A percentile compares a stretch with the other conserved stretches of the same genome.
Evolutionary conservation across 2,329 filamentous ascomycete genomes (phyloP).

Genomic region (Diaporthe sp.): DNA sequence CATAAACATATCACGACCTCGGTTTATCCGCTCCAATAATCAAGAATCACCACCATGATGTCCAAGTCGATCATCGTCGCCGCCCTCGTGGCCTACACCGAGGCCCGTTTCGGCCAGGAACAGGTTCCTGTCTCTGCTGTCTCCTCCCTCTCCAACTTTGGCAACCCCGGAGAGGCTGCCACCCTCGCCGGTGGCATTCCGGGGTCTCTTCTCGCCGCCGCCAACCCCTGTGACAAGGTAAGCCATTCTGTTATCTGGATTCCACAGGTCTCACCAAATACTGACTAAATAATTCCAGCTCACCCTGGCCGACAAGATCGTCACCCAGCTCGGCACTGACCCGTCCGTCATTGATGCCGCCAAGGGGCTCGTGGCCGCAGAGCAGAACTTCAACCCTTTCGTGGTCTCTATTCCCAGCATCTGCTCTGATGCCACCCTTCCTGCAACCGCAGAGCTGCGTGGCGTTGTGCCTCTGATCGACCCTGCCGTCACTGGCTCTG

Average conservation of each 20-base stretch:
- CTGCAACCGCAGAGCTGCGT: constrained; percentile 70
- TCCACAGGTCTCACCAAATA: constrained; percentile 41
- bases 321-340: constrained; percentile 71
- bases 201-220: constrained; percentile 72
- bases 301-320: constrained; percentile 73
- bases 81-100: constrained; percentile 57
- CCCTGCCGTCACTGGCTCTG: constrained; percentile 70
- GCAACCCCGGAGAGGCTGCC: constrained; percentile 70
- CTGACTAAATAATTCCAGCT: constrained; percentile 57
- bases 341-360: constrained; percentile 73
- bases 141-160: constrained; percentile 65
- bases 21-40: neutral
- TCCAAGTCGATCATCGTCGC: constrained; percentile 57
- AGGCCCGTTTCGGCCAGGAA: constrained; percentile 75
- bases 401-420: constrained; percentile 71
- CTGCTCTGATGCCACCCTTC: constrained; percentile 74
- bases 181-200: constrained; percentile 75
- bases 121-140: constrained; percentile 70
- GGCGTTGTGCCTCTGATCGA: constrained; percentile 78
- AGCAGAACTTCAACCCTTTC: constrained; percentile 82
- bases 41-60: constrained; percentile 55
- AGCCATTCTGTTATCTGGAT: constrained; percentile 20
- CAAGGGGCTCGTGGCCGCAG: constrained; percentile 73
- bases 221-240: constrained; percentile 76
- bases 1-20: constrained; percentile 1